Conservation (phyloP, 2,329 filamentous ascomycete genomes). For the Fusarium sp. region DNA sequence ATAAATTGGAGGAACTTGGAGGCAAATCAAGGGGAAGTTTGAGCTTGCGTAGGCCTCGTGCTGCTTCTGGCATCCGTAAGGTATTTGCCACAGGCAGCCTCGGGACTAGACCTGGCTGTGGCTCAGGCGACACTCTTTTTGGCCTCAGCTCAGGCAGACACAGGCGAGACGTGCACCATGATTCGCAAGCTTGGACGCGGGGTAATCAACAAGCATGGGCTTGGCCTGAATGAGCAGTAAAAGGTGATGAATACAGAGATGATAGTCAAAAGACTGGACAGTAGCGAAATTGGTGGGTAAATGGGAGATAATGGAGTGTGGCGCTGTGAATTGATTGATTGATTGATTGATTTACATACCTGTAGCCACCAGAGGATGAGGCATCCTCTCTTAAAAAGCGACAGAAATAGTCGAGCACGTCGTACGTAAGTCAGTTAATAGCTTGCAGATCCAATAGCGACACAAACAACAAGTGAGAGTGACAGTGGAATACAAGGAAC, state of each 20-base stretch:
- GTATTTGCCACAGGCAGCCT: constrained; percentile 34
- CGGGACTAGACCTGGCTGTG: constrained; percentile 12
- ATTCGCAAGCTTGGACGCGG: constrained; percentile 40
- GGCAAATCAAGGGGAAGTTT: constrained; percentile 30
- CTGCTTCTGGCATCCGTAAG: constrained; percentile 9
- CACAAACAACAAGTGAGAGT: not conserved
- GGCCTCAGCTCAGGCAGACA: constrained; percentile 26
- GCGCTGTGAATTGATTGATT: not conserved
- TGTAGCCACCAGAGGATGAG: constrained; percentile 36
- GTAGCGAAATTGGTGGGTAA: not conserved
- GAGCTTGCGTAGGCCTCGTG: constrained; percentile 37
- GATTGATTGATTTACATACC: constrained; percentile 26
- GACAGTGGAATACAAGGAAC: not conserved
- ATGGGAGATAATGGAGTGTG: not conserved
- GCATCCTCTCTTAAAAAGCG: constrained; percentile 14
- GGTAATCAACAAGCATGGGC: constrained; percentile 25
- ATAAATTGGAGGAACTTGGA: constrained; percentile 8
- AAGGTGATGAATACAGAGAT: not conserved
- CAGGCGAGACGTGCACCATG: constrained; percentile 19
- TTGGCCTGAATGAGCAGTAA: constrained; percentile 1
- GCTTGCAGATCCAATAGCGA: not conserved
- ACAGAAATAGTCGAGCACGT: constrained; percentile 4
- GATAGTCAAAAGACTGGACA: not conserved
- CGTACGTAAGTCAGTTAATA: not conserved
- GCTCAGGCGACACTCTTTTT: constrained; percentile 34